Percentiles rank a stretch among this genome's conserved stretches.
These are phyloP conservation scores for Jacaranda copaia DNA, from an alignment of 257 asterid genomes.

Conservation along the genomic window DNA sequence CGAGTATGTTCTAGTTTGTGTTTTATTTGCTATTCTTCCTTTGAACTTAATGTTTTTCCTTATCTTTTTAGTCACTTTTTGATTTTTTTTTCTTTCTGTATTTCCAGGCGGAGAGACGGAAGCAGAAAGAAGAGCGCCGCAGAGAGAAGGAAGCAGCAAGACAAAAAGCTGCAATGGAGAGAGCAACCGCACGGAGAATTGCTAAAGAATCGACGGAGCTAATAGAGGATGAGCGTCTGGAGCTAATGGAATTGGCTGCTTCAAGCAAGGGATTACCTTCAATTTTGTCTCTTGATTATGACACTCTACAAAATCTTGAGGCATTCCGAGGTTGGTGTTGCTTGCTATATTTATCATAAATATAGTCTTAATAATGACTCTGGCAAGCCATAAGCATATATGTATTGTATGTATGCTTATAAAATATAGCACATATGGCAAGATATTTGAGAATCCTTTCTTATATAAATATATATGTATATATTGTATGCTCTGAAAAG, in stretches of 20 bases:
- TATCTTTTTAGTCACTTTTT: slow-evolving; percentile 19
- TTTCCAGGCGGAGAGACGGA: slow-evolving; percentile 87
- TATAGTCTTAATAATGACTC: slow-evolving; percentile 21
- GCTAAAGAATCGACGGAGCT: slow-evolving; percentile 97
- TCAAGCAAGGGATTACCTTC: slow-evolving; percentile 87
- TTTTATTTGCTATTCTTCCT: slow-evolving; percentile 1
- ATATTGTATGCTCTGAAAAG: slow-evolving; percentile 6
- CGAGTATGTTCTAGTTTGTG: slow-evolving; percentile 53
- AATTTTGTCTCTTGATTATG: slow-evolving; percentile 83
- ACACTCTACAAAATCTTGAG: slow-evolving; percentile 89
- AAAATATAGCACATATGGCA: too few species aligned
- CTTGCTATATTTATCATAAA: slow-evolving; percentile 16
- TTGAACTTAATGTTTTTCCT: slow-evolving; percentile 20
- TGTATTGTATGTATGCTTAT: too few species aligned
- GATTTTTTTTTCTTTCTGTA: slow-evolving; percentile 23
- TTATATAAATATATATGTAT: too few species aligned
- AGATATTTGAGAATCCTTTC: slow-evolving; percentile 8
- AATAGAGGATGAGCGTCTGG: slow-evolving; percentile 98
- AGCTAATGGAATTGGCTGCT: slow-evolving; percentile 97
- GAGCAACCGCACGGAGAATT: slow-evolving; percentile 89
- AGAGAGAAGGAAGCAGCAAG: slow-evolving; percentile 82
- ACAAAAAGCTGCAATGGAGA: slow-evolving; percentile 91
- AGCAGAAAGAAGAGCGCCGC: slow-evolving; percentile 89
- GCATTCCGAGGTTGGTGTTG: slow-evolving; percentile 75
- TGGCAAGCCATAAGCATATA: background rate